Base-by-base conservation (phyloP, 192 early-diverging fungal species). In the Chytriomyces sp. region DNA sequence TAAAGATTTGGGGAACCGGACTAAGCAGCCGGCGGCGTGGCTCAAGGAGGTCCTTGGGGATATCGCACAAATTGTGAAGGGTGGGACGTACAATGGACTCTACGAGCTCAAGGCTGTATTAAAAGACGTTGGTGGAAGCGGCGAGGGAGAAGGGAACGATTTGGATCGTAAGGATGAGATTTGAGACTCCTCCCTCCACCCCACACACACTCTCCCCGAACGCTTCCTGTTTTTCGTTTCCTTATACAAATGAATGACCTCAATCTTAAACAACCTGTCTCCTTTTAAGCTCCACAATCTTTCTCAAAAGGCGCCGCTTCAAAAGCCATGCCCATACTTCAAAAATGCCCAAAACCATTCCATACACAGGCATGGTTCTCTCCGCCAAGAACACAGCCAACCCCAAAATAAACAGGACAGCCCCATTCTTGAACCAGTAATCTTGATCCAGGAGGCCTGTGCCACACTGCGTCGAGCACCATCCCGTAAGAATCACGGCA, bases 51-150 rank as follows among this genome's bases (percentile, higher is more conserved):
- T 95, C 0, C 65, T 98, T 33, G 73, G 69, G 5, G 92, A 96
- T 40, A 87, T 98, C 40, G 90, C 89, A 31, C 81, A 89, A 26
- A 79, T 96, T 52, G 90, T 93, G 78, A 93, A 93, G 80, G 82
- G 88, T 30, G 95, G 95, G 1, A 88, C 89, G 0, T 94, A 95
- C 73, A 83, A 85, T 19, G 85, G 88, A 39, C 88, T 78, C 25
- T 98, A 94, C 77, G 89, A 92, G 59, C 78, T 96, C 63, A 96
- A 94, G 79, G 84, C 92, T 6, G 94, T 95, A 79, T 81, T 32
- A 19, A 7, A 28, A 34, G 34, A 7, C 3, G 59, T 61, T 61
- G 59, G 32, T 7, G 30, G 30, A 28, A 28, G 30, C 30, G 56
- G 30, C 28, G 56, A 58, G 30, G 5, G 30, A 58, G 30, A 6